A percentile compares a stretch with the other conserved stretches of the same genome.
These are phyloP conservation scores for Cladophialophora carrionii DNA, from an alignment of 2,329 filamentous ascomycete species.

Conservation along the genomic window DNA sequence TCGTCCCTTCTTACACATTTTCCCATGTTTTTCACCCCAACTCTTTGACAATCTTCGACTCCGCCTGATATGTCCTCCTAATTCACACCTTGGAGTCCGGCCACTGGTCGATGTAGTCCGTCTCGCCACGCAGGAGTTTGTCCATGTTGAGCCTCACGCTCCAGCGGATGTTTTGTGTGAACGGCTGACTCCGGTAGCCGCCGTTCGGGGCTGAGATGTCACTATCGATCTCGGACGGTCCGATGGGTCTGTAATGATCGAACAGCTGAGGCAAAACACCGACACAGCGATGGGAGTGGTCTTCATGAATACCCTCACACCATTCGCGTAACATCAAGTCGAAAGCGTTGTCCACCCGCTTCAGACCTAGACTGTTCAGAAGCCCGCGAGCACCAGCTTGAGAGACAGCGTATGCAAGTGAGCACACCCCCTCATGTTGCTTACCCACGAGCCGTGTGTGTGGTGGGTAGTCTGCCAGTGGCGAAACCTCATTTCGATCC, in stretches of 20 bases:
- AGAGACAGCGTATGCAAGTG: conserved; percentile 1
- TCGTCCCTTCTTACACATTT: background rate
- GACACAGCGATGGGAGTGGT: background rate
- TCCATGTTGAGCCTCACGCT: conserved; percentile 5
- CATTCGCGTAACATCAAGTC: conserved; percentile 7
- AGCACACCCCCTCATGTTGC: conserved; percentile 1
- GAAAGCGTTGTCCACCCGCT: conserved; percentile 5
- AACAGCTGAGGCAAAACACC: conserved; percentile 1
- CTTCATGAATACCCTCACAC: conserved; percentile 3
- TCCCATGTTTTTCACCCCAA: background rate
- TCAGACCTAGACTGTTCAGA: conserved; percentile 1
- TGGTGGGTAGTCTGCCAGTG: background rate
- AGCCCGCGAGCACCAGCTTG: conserved; percentile 4
- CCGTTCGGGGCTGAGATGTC: conserved; percentile 2
- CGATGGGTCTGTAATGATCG: conserved; percentile 1
- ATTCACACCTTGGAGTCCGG: background rate
- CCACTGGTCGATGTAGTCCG: conserved; percentile 1
- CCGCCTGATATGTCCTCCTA: background rate
- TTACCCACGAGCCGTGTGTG: background rate
- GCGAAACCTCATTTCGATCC: background rate
- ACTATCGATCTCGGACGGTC: background rate
- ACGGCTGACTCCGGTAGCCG: background rate
- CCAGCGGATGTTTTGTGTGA: conserved; percentile 3
- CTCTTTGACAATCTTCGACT: background rate
- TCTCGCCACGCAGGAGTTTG: background rate